These are phyloP conservation scores for Verticillium alfalfae DNA, from an alignment of 2,329 filamentous ascomycete genomes.

Conservation along the genomic window DNA sequence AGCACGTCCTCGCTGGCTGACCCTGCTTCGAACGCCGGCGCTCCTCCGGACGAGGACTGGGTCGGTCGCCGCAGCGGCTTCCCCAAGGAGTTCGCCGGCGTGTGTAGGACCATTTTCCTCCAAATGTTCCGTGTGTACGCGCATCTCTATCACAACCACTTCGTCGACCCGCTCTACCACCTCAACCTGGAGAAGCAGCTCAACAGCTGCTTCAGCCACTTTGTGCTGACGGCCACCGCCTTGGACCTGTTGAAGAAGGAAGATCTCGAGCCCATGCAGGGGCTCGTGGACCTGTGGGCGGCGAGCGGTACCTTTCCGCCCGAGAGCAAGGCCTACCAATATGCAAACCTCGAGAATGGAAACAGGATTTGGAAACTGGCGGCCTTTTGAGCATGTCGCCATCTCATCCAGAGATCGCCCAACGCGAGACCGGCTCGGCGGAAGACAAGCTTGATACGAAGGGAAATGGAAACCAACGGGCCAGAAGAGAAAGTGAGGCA, in stretches of 20 bases:
- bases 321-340: slow-evolving; percentile 48
- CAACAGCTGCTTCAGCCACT: slow-evolving; percentile 70
- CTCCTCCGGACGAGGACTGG: slow-evolving; percentile 53
- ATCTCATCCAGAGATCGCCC: not conserved
- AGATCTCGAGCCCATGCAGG: slow-evolving; percentile 79
- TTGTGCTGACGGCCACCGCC: slow-evolving; percentile 61
- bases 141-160: slow-evolving; percentile 86
- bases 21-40: slow-evolving; percentile 3
- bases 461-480: too few relatives aligned
- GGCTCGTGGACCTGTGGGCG: slow-evolving; percentile 73
- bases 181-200: slow-evolving; percentile 62
- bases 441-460: too few relatives aligned
- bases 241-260: slow-evolving; percentile 68
- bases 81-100: slow-evolving; percentile 68
- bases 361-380: slow-evolving; percentile 14
- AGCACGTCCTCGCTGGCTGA: slow-evolving; percentile 35
- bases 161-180: slow-evolving; percentile 65
- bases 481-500: too few relatives aligned
- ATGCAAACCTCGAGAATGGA: slow-evolving; percentile 42
- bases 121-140: slow-evolving; percentile 91
- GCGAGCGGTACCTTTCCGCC: slow-evolving; percentile 69
- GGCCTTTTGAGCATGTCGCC: not conserved
- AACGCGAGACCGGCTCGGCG: not conserved
- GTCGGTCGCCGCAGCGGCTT: slow-evolving; percentile 78
- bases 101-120: slow-evolving; percentile 77